A percentile compares a stretch with the other conserved stretches of the same genome.
phyloP scores from a whole-genome alignment of 2,329 filamentous ascomycete genomes.

The Sporothrix inflata region DNA sequence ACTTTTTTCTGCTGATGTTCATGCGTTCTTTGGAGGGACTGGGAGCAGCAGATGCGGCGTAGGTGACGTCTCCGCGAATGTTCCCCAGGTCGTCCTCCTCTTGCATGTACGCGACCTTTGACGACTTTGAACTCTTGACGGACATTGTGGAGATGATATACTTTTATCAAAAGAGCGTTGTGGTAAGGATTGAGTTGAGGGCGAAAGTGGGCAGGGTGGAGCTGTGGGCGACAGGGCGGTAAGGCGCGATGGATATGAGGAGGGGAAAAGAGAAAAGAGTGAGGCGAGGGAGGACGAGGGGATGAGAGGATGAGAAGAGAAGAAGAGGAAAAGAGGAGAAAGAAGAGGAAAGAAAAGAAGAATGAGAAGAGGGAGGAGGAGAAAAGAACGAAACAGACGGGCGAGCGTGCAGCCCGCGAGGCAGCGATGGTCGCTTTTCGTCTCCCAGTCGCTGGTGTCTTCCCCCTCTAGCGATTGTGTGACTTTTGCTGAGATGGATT shows the following conservation, averaged over 20 bases:
- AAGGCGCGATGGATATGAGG: neutral
- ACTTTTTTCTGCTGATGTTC: constrained; percentile 55
- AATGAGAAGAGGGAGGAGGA: neutral
- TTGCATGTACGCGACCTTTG: constrained; percentile 52
- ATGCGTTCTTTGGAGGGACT: constrained; percentile 54
- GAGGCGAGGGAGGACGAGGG: neutral
- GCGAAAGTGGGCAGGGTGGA: constrained; percentile 3
- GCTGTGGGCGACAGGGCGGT: neutral
- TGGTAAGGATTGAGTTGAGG: neutral
- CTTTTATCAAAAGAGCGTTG: constrained; percentile 11
- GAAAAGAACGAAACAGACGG: neutral
- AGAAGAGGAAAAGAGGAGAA: constrained; percentile 13
- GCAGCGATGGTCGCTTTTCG: constrained; percentile 16
- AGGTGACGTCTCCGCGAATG: constrained; percentile 45
- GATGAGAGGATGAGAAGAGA: neutral
- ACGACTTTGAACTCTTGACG: constrained; percentile 37
- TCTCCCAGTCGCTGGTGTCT: constrained; percentile 9
- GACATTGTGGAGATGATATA: constrained; percentile 46
- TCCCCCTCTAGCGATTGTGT: neutral
- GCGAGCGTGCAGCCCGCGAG: constrained; percentile 23
- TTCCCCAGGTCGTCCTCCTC: constrained; percentile 56
- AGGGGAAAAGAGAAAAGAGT: neutral
- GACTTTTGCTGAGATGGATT: constrained; percentile 17
- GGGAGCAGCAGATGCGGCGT: constrained; percentile 53
- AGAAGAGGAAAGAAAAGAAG: neutral